These are phyloP conservation scores for Taphrina pruni DNA, from an alignment of 1,139 yeast species.

Conservation along the genomic window DNA sequence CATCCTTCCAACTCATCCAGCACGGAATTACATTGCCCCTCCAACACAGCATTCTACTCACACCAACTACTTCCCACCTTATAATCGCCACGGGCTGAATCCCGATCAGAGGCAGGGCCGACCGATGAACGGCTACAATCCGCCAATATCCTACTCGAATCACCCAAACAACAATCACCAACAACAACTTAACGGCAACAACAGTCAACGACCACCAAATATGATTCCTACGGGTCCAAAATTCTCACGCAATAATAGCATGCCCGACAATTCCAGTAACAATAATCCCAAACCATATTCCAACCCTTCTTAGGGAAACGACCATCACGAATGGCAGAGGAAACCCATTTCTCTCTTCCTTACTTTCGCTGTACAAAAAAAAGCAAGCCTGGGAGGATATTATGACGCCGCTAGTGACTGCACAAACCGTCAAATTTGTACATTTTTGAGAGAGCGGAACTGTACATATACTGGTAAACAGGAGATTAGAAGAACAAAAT, in stretches of 20 bases:
- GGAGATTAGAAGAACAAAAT: constrained; percentile 6
- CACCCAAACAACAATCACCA: background rate
- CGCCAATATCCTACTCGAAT: background rate
- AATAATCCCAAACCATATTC: constrained; percentile 12
- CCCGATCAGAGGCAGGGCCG: constrained; percentile 13
- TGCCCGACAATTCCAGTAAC: constrained; percentile 7
- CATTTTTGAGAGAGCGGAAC: background rate
- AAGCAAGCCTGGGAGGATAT: background rate
- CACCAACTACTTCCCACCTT: background rate
- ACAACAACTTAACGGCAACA: constrained; percentile 2
- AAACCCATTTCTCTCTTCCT: background rate
- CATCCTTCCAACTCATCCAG: constrained; percentile 1
- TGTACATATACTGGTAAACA: background rate
- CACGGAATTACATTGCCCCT: background rate
- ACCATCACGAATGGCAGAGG: background rate
- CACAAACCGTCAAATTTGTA: background rate
- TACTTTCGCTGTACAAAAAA: constrained; percentile 1
- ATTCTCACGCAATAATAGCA: constrained; percentile 12
- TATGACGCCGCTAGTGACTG: background rate
- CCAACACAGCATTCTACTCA: constrained; percentile 8
- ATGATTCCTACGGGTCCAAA: constrained; percentile 26
- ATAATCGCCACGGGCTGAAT: constrained; percentile 4
- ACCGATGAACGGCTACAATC: constrained; percentile 13
- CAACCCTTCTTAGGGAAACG: background rate
- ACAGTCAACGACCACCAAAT: constrained; percentile 1